Base-by-base conservation (phyloP, 1,139 yeast genomes). In the Ogataea hybrid region DNA sequence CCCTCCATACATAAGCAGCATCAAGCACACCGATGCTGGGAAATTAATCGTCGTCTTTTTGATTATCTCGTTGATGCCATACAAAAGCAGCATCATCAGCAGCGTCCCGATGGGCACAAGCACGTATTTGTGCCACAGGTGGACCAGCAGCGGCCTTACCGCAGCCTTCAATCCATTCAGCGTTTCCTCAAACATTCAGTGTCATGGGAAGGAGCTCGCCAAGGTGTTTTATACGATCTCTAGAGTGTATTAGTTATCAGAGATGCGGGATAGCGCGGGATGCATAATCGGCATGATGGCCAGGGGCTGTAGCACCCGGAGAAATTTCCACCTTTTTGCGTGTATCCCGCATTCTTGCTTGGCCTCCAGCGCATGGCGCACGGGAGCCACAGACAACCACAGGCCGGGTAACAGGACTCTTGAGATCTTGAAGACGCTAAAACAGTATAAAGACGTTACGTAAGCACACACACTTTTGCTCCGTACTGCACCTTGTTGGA, bases 21-120 rank as follows among this genome's bases (percentile, higher is more conserved):
- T 81, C 25, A 88, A 81, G 39, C 86, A 72, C 20, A 84, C 94
- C 9, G 90, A 82, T 8, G 87, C 75, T 0, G 95, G 95, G 56
- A 85, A 81, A 36, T 71, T 67, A 48, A 84, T 72, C 7, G 76
- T 70, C 27, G 79, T 71, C 20, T 71, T 62, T 20, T 67, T 63
- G 43, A 84, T 70, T 38, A 79, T 62, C 42, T 70, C 67, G 54
- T 84, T 78, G 33, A 83, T 70, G 0, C 86, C 90, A 52, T 84
- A 85, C n/a, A 84, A 63, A 3, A 79, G 64, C 34, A 58, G 51
- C 32, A 76, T 56, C 30, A 68, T 59, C 6, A 68, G 10, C 5
- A 70, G 39, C 12, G 68, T 58, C 0, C 76, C 75, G 8, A 65
- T 40, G 0, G 74, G 70, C 4, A 70, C 63, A 28, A 65, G 56